phyloP scores from a whole-genome alignment of 148 eudicot genomes.

The Heliamphora exappendiculata region DNA sequence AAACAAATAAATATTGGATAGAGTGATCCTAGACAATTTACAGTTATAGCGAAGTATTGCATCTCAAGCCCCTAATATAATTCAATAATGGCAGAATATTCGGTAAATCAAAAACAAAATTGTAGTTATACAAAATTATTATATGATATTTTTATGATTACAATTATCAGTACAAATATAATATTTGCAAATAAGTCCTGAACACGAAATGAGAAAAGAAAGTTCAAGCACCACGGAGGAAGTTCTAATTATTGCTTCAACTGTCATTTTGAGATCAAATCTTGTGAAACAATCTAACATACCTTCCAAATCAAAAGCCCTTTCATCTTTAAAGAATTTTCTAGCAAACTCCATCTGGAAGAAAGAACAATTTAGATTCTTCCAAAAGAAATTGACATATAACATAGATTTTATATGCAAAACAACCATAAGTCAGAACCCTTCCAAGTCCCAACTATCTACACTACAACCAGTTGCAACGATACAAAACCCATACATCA shows the following conservation, averaged over 20 bases:
- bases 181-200: background rate
- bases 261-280: background rate
- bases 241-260: background rate
- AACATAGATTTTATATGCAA: slow-evolving; percentile 3
- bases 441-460: slow-evolving; percentile 2
- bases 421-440: background rate
- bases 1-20: background rate
- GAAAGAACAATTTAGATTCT: background rate
- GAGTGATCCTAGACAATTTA: background rate
- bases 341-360: slow-evolving; percentile 63
- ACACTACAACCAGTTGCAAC: background rate
- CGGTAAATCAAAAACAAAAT: background rate
- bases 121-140: no score
- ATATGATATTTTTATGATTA: no score
- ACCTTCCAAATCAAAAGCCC: slow-evolving; percentile 81
- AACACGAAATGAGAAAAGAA: slow-evolving; percentile 3
- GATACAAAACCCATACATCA: background rate
- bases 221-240: background rate
- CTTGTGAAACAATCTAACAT: slow-evolving; percentile 6
- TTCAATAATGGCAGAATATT: background rate
- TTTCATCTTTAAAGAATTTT: slow-evolving; percentile 72
- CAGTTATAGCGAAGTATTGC: background rate
- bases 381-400: background rate
- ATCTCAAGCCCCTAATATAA: background rate
- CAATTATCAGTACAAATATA: background rate